Base-by-base conservation (phyloP, 768 basidiomycete species). In the Leccinum subtestaceum region DNA sequence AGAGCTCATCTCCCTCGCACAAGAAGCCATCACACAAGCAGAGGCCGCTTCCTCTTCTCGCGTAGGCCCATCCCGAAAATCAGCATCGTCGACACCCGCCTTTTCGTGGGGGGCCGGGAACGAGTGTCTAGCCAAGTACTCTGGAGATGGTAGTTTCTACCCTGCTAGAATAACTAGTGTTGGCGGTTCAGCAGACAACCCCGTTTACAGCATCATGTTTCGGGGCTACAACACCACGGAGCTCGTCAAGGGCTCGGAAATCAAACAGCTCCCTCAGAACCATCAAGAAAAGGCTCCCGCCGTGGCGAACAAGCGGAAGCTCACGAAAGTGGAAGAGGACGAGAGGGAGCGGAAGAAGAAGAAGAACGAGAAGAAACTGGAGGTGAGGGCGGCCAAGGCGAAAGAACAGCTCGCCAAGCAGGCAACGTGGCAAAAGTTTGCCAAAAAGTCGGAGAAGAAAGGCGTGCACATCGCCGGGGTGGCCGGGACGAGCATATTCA, bases 361-460 rank as follows among this genome's bases (percentile, higher is more conserved):
- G 80, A 93, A 93, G 79, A 95, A 93, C 68, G 93, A 95, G 80
- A 94, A 94, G 80, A 95, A 95, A 74, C 64, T 92, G 45, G 93
- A 95, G 77, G 82, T 77, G 17, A 85, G 82, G 67, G 92, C 91
- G 36, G 82, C 85, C 9, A 95, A 95, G 75, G 89, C 92, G 10
- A 92, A 93, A 73, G 93, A 95, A 70, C 93, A 95, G 76, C 80
- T 76, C 32, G 79, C 78, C 62, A 93, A 93, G 75, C 92, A 95
- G 76, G 84, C 84, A 59, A 86, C 86, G 48, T 96, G 93, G 93
- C 92, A 95, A 77, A 92, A 92, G 77, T 96, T 96, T 77, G 87
- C 93, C 21, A 96, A 95, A 79, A 96, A 96, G 77, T 84, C 87
- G 29, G 91, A 93, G 74, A 93, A 89, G 81, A 95, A 95, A 74